Conservation (phyloP, 768 basidiomycete species). For the Calocera cornea region DNA sequence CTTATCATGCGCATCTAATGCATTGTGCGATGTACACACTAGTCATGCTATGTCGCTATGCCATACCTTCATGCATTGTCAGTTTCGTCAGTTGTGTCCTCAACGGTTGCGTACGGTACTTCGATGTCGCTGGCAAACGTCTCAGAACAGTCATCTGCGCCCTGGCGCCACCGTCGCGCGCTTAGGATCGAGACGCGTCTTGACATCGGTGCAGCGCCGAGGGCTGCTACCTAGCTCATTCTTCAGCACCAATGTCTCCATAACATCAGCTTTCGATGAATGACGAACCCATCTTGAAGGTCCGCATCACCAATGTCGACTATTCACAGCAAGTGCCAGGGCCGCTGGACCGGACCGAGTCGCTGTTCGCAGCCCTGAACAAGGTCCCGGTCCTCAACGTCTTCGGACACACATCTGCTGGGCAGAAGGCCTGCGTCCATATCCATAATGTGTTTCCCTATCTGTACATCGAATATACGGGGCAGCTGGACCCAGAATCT, state of each 20-base stretch:
- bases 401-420: constrained; percentile 66
- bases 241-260: background rate
- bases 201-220: background rate
- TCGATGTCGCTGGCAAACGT: background rate
- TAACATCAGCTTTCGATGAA: background rate
- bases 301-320: constrained; percentile 27
- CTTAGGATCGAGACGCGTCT: background rate
- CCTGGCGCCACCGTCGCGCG: too few relatives aligned
- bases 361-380: constrained; percentile 29
- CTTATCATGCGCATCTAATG: background rate
- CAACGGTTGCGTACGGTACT: background rate
- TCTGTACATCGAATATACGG: constrained; percentile 73
- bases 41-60: background rate
- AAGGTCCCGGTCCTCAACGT: constrained; percentile 73
- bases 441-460: constrained; percentile 93
- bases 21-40: background rate
- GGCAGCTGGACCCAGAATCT: constrained; percentile 44
- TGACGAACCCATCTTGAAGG: constrained; percentile 19
- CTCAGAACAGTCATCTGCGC: background rate
- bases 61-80: background rate
- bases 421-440: constrained; percentile 72
- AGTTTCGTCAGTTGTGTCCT: background rate
- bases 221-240: background rate
- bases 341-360: constrained; percentile 20
- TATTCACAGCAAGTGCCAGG: constrained; percentile 18